Evolutionary conservation across 2,329 filamentous ascomycete species (phyloP), one percentile per base, ranked within the genome.

Genomic region (Monilinia fructicola): DNA sequence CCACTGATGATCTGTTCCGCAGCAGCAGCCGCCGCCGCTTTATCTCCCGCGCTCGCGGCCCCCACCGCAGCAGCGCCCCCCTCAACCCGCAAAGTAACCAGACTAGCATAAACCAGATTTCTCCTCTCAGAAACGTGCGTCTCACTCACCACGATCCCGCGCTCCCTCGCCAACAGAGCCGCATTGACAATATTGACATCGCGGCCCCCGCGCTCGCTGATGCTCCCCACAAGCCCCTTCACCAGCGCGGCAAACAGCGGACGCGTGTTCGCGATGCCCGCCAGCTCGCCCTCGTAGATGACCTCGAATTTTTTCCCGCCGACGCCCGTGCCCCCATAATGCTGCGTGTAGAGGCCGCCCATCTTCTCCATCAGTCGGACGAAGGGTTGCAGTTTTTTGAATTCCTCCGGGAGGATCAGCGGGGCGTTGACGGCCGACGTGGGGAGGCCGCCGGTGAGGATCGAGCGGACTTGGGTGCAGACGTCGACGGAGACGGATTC

Each of bases 151-250:
- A 89, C 83, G 69, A 95, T 90, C 2, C 90, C 91, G 71, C 90
- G 90, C 72, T 93, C 89, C 70, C 87, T 88, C 26, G 91, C 90
- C 18, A 93, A 85, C 35, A 93, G 81, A 54, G 87, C 84, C 0
- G 91, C 91, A 73, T 95, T 94, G 72, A 95, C 91, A 68, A 95
- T 92, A 78, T 93, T 94, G 72, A 93, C 88, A 73, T 90, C 88
- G 16, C 86, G 77, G 0, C 84, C 87, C 48, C 89, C 87, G 0
- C 83, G 81, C 66, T 87, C 86, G 66, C 85, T 89, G 71, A 94
- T 90, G 1, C 87, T 85, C 0, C 84, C 83, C 9, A 91, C 83
- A 0, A 95, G 82, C 0, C 91, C 91, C 76, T 93, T 93, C 70
- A 94, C 86, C 1, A 94, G 80, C 0, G 91, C 91, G 0, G 91